Conservation (phyloP, 306 rosid genomes). For the Potentilla sterilis region DNA sequence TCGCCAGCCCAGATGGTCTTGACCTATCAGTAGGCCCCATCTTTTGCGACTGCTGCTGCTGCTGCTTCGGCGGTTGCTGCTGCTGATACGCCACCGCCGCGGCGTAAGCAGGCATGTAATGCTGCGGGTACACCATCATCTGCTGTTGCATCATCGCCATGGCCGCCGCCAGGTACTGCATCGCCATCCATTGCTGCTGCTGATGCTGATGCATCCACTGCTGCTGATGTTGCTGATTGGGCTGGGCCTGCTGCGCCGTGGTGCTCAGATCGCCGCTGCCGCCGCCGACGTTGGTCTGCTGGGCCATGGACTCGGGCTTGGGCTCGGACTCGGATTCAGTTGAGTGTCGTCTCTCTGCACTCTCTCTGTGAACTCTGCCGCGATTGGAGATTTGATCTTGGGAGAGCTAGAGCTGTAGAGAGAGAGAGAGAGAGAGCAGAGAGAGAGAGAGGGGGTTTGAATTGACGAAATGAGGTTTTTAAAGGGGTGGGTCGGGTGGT, state of each 20-base stretch:
- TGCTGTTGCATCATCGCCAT: slow-evolving; percentile 98
- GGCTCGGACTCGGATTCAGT: neutral
- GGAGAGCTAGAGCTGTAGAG: neutral
- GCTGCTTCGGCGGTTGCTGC: slow-evolving; percentile 34
- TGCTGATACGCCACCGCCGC: slow-evolving; percentile 13
- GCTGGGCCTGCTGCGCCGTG: slow-evolving; percentile 23
- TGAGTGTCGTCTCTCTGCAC: slow-evolving; percentile 13
- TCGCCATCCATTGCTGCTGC: slow-evolving; percentile 90
- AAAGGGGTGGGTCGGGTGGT: slow-evolving; percentile 41
- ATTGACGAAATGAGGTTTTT: slow-evolving; percentile 34
- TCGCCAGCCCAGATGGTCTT: slow-evolving; percentile 93
- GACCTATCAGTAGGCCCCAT: slow-evolving; percentile 59
- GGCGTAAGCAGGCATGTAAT: slow-evolving; percentile 57
- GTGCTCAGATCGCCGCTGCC: slow-evolving; percentile 59
- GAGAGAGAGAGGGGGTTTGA: slow-evolving; percentile 27
- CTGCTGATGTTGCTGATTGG: slow-evolving; percentile 17
- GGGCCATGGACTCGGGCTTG: slow-evolving; percentile 49
- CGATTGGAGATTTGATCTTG: neutral
- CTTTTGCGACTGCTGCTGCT: slow-evolving; percentile 14
- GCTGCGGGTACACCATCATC: slow-evolving; percentile 96
- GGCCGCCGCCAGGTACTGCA: slow-evolving; percentile 88
- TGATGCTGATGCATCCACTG: slow-evolving; percentile 51
- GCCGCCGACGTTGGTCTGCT: slow-evolving; percentile 41
- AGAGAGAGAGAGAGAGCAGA: slow-evolving; percentile 35
- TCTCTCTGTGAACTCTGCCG: slow-evolving; percentile 22